Evolutionary conservation across 2,329 filamentous ascomycete species (phyloP).

Genomic region (Colletotrichum sp.): DNA sequence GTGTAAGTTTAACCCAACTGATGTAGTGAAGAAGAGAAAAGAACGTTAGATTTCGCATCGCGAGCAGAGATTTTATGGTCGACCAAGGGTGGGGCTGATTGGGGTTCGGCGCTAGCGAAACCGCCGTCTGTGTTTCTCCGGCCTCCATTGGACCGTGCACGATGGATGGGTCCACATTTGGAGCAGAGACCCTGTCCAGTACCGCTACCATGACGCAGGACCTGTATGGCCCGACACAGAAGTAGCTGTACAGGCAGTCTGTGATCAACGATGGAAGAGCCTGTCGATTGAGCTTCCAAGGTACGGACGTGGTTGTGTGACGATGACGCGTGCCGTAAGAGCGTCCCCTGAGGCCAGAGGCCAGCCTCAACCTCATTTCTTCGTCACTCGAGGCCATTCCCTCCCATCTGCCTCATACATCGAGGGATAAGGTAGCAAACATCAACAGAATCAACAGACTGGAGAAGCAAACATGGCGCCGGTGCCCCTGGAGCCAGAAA

Average conservation of each 20-base stretch:
- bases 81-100: conserved; percentile 1
- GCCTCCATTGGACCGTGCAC: conserved; percentile 4
- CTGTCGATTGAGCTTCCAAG: conserved; percentile 11
- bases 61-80: conserved; percentile 19
- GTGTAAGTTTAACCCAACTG: conserved; percentile 53
- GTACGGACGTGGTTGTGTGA: conserved; percentile 3
- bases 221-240: neutral
- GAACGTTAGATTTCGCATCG: neutral
- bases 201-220: neutral
- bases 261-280: neutral
- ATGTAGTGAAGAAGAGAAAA: conserved; percentile 41
- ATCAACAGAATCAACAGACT: neutral
- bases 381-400: too few relatives aligned
- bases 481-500: conserved; percentile 25
- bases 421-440: neutral
- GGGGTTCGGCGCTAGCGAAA: neutral
- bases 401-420: neutral
- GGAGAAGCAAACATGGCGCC: conserved; percentile 25
- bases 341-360: neutral
- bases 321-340: conserved; percentile 11
- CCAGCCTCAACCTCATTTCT: neutral
- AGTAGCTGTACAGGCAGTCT: conserved; percentile 4
- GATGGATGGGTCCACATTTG: neutral
- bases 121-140: conserved; percentile 13
- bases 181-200: neutral